Conservation (phyloP, 1,284 basidiomycete species). For the Schizophyllum commune region DNA sequence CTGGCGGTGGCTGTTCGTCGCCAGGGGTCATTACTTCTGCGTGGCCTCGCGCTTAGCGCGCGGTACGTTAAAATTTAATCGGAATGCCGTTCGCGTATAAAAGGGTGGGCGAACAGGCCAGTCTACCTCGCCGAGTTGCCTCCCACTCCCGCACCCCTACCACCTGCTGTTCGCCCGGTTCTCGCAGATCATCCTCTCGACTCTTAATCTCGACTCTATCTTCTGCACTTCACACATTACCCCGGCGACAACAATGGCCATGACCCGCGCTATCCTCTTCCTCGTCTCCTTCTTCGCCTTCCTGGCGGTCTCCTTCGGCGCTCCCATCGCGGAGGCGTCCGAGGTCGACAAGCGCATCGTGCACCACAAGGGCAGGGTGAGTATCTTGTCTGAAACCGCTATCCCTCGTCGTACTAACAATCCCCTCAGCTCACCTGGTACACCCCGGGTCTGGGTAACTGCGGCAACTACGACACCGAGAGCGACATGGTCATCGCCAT, state of each 20-base stretch:
- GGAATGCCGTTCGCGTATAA: neutral
- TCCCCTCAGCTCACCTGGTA: constrained; percentile 34
- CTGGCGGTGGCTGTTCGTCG: neutral
- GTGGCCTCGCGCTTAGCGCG: neutral
- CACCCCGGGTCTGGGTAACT: constrained; percentile 5
- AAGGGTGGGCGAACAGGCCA: neutral
- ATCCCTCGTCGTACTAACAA: constrained; percentile 11
- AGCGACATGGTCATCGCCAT: constrained; percentile 42
- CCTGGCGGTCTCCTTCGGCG: constrained; percentile 27
- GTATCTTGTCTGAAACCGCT: neutral
- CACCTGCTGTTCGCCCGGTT: neutral
- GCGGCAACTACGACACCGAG: constrained; percentile 22
- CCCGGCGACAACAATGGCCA: constrained; percentile 15
- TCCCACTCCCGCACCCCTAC: neutral
- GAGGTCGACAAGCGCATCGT: constrained; percentile 41
- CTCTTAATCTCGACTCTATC: constrained; percentile 8
- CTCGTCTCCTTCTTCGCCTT: constrained; percentile 36
- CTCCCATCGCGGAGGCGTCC: constrained; percentile 34
- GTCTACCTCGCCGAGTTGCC: neutral
- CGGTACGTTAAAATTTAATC: neutral
- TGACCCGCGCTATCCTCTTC: constrained; percentile 33
- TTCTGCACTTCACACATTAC: constrained; percentile 6
- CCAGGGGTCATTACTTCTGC: neutral
- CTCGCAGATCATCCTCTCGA: neutral
- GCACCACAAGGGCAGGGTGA: constrained; percentile 16